phyloP scores from a whole-genome alignment of 495 filamentous ascomycete species.

The Melanomma pulvis-pyrius region DNA sequence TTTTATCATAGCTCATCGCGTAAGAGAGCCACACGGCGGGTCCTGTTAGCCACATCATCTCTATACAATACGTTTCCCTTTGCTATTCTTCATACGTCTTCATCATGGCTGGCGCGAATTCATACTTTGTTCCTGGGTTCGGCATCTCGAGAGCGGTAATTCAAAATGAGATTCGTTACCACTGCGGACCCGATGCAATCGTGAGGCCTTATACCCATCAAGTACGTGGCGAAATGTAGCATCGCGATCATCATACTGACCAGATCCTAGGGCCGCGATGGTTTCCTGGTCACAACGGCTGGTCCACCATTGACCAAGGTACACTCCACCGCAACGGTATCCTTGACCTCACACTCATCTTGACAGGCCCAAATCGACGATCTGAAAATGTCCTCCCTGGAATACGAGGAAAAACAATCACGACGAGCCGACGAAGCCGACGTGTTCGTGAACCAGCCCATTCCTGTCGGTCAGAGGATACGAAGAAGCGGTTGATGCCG shows the following conservation, averaged over 20 bases:
- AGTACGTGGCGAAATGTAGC: constrained; percentile 14
- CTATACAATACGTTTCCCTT: not conserved
- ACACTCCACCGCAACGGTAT: not conserved
- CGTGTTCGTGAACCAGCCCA: constrained; percentile 38
- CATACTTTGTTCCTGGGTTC: constrained; percentile 44
- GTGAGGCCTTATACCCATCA: constrained; percentile 42
- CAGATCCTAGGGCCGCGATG: constrained; percentile 40
- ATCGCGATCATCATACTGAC: constrained; percentile 22
- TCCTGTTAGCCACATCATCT: not conserved
- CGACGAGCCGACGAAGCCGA: constrained; percentile 31
- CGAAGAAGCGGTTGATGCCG: constrained; percentile 23
- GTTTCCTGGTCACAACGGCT: constrained; percentile 43
- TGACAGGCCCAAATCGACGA: constrained; percentile 43
- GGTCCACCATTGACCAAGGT: constrained; percentile 43
- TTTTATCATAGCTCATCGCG: not conserved
- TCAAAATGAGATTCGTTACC: constrained; percentile 43
- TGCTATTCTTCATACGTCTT: not conserved
- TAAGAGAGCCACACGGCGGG: not conserved
- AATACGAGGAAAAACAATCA: constrained; percentile 43
- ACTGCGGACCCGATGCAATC: constrained; percentile 44
- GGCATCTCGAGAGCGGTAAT: constrained; percentile 44
- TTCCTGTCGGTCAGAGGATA: constrained; percentile 31
- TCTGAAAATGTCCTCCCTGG: constrained; percentile 36
- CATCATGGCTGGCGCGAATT: constrained; percentile 28
- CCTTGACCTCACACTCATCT: constrained; percentile 5